Evolutionary conservation across 2,329 filamentous ascomycete genomes (phyloP).

Genomic region (Scedosporium dehoogii): DNA sequence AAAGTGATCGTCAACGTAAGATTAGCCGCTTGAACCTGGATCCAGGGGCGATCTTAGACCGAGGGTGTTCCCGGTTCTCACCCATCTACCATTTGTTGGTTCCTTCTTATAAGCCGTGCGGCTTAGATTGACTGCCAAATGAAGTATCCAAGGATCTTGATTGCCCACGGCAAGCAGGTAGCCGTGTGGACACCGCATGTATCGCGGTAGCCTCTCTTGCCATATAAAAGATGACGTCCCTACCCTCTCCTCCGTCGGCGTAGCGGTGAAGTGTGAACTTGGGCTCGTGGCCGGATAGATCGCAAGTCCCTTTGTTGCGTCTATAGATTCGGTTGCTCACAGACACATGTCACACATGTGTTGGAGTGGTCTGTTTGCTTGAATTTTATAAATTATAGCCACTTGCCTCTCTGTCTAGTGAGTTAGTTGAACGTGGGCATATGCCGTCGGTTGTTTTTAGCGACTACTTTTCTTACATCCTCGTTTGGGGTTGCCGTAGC

Average conservation of each 20-base stretch:
- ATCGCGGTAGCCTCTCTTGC: background rate
- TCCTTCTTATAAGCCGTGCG: background rate
- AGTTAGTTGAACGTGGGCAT: no score
- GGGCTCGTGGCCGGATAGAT: background rate
- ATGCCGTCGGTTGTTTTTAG: no score
- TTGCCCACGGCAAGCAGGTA: conserved; percentile 46
- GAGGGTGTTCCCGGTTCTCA: background rate
- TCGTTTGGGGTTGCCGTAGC: no score
- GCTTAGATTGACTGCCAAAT: background rate
- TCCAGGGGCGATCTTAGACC: background rate
- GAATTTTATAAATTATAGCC: no score
- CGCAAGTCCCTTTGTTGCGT: background rate
- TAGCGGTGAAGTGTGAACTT: background rate
- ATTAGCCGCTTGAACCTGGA: background rate
- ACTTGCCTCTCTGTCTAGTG: no score
- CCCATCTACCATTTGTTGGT: background rate
- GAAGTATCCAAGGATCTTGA: background rate
- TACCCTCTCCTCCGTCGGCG: background rate
- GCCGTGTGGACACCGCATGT: conserved; percentile 52
- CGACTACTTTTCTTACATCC: no score
- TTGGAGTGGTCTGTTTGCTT: no score
- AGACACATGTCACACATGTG: background rate
- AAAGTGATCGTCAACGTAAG: background rate
- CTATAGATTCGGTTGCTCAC: background rate
- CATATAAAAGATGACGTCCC: background rate